Conservation (phyloP, 1,284 basidiomycete species). For the Tausonia pullulans region DNA sequence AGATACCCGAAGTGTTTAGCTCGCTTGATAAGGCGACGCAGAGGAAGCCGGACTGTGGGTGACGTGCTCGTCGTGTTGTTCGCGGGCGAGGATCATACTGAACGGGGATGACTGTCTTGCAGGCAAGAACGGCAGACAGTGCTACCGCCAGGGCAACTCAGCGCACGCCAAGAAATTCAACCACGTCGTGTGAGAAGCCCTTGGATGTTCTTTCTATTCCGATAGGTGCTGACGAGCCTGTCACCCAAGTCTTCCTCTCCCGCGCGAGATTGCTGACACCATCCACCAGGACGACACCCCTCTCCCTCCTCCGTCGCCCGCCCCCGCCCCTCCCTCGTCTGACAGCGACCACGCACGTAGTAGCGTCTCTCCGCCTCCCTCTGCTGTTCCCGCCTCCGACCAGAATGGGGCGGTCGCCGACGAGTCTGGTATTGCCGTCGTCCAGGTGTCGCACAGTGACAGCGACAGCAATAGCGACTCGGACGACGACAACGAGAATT, state of each 20-base stretch:
- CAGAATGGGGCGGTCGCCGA: neutral
- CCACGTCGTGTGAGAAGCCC: slow-evolving; percentile 8
- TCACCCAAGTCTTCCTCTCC: neutral
- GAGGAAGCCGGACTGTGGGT: slow-evolving; percentile 2
- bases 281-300: slow-evolving; percentile 10
- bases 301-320: neutral
- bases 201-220: neutral
- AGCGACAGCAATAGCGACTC: neutral
- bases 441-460: neutral
- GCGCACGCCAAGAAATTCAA: slow-evolving; percentile 7
- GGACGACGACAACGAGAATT: neutral
- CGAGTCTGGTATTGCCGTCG: neutral
- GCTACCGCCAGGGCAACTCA: slow-evolving; percentile 3
- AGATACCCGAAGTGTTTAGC: neutral
- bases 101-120: too few species aligned
- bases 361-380: neutral
- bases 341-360: too few species aligned
- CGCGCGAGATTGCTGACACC: neutral
- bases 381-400: neutral
- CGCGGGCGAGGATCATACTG: too few species aligned
- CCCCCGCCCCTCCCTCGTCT: neutral
- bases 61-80: too few species aligned
- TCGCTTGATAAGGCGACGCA: slow-evolving; percentile 7
- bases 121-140: neutral
- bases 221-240: neutral